phyloP scores from a whole-genome alignment of 2,329 filamentous ascomycete species.

The Fusarium liriodendri region DNA sequence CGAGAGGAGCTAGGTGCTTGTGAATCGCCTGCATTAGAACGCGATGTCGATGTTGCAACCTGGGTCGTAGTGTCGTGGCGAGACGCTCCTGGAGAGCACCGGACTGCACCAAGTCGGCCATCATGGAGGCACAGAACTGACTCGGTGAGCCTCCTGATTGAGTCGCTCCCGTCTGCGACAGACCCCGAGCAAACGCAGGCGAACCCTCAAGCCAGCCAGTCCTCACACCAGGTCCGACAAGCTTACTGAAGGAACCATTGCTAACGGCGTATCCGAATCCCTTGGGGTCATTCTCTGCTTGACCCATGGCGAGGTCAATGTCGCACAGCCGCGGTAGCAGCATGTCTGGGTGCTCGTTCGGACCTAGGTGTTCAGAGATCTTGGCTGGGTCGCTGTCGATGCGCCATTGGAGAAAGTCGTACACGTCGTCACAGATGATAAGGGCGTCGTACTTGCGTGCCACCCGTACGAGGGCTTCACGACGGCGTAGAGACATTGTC shows the following conservation, averaged over 20 bases:
- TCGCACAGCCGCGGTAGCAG: slow-evolving; percentile 83
- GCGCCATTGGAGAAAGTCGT: slow-evolving; percentile 90
- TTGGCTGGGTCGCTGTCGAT: slow-evolving; percentile 23
- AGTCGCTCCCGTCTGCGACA: slow-evolving; percentile 65
- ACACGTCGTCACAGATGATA: slow-evolving; percentile 91
- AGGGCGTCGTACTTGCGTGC: slow-evolving; percentile 84
- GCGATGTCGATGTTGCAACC: slow-evolving; percentile 57
- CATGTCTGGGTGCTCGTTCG: slow-evolving; percentile 53
- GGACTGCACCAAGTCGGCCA: slow-evolving; percentile 59
- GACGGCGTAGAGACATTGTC: slow-evolving; percentile 78
- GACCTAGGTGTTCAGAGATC: slow-evolving; percentile 34
- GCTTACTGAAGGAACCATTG: slow-evolving; percentile 92
- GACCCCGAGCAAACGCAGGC: slow-evolving; percentile 61
- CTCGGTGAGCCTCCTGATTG: slow-evolving; percentile 68
- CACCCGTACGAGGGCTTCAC: slow-evolving; percentile 77
- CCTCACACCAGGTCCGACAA: slow-evolving; percentile 82
- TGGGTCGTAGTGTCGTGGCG: slow-evolving; percentile 54
- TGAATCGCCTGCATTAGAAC: slow-evolving; percentile 69
- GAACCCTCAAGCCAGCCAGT: slow-evolving; percentile 91
- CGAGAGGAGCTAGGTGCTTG: slow-evolving; percentile 70
- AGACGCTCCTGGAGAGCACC: slow-evolving; percentile 60
- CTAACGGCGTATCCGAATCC: slow-evolving; percentile 83
- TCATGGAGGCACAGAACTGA: slow-evolving; percentile 64
- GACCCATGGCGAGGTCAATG: slow-evolving; percentile 76
- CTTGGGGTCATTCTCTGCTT: slow-evolving; percentile 54